Evolutionary conservation across 805 yeast species (phyloP).

Genomic region (Starmera amethionina): DNA sequence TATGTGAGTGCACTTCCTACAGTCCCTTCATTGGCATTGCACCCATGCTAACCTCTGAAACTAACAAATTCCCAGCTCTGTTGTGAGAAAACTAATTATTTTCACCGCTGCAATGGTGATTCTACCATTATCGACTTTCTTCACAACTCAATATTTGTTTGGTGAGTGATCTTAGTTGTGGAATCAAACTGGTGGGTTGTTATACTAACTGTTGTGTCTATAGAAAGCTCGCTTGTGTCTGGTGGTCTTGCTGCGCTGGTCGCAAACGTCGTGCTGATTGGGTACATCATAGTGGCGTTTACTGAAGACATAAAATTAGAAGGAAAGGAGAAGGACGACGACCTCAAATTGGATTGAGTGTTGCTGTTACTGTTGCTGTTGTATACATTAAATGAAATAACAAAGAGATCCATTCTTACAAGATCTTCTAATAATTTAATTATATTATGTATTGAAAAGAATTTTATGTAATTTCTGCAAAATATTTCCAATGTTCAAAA

Average conservation of each 20-base stretch:
- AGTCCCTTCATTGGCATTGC: neutral
- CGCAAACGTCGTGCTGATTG: slow-evolving; percentile 67
- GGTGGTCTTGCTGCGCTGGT: slow-evolving; percentile 76
- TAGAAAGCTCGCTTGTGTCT: slow-evolving; percentile 31
- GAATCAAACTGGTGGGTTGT: too few relatives aligned
- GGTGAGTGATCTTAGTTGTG: slow-evolving; percentile 6
- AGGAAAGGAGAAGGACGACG: slow-evolving; percentile 28
- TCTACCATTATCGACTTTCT: slow-evolving; percentile 57
- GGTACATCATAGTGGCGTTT: slow-evolving; percentile 67
- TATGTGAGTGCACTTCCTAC: neutral
- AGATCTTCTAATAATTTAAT: neutral
- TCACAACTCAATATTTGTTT: slow-evolving; percentile 34
- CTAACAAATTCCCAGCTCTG: slow-evolving; percentile 33
- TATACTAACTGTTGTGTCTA: too few relatives aligned
- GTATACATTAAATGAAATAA: neutral
- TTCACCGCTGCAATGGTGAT: slow-evolving; percentile 72
- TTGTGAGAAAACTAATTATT: slow-evolving; percentile 56
- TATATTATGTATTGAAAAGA: neutral
- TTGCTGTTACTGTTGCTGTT: too few relatives aligned
- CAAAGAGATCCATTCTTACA: neutral
- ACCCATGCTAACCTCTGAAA: neutral
- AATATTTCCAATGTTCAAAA: too few relatives aligned
- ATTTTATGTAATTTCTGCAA: neutral
- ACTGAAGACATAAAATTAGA: slow-evolving; percentile 41
- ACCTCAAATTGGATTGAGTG: slow-evolving; percentile 15